Percentiles rank a stretch among this genome's conserved stretches.
phyloP scores from a whole-genome alignment of 192 early-diverging fungal genomes.

The Funneliformis mosseae region DNA sequence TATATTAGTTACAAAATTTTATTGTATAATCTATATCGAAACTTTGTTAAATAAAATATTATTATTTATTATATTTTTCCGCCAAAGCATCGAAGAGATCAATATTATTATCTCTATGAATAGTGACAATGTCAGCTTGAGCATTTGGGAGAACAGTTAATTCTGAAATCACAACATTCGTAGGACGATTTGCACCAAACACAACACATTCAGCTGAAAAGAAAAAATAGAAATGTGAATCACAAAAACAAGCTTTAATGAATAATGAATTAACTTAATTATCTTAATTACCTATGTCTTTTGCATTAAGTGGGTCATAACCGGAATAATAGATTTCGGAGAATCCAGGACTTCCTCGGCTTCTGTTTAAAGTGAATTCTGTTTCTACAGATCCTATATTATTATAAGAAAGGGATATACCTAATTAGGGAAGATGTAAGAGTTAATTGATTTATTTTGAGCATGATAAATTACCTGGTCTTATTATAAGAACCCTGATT shows the following conservation, averaged over 20 bases:
- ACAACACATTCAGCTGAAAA: constrained; percentile 66
- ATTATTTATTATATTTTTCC: not conserved
- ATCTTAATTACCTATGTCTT: constrained; percentile 27
- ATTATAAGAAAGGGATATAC: not conserved
- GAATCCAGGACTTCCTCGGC: not conserved
- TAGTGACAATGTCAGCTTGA: constrained; percentile 30
- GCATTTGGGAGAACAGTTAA: constrained; percentile 50
- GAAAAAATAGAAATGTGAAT: not conserved
- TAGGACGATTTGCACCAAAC: constrained; percentile 75
- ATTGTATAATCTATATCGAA: not conserved
- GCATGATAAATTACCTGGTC: constrained; percentile 17
- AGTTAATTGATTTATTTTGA: not conserved
- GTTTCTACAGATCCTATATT: constrained; percentile 19
- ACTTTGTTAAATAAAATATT: not conserved
- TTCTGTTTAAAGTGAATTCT: constrained; percentile 12
- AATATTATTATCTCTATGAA: not conserved
- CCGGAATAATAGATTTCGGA: constrained; percentile 12
- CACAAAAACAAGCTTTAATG: not conserved
- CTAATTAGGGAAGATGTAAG: not conserved
- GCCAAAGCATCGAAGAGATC: not conserved
- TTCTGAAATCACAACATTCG: constrained; percentile 74
- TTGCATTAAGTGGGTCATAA: constrained; percentile 20
- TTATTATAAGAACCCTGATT: constrained; percentile 21
- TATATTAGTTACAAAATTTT: not conserved
- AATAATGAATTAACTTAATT: not conserved